Percentiles rank a stretch among this genome's conserved stretches.
These are phyloP conservation scores for Cucurbita maxima DNA, from an alignment of 306 rosid species.

Conservation along the genomic window DNA sequence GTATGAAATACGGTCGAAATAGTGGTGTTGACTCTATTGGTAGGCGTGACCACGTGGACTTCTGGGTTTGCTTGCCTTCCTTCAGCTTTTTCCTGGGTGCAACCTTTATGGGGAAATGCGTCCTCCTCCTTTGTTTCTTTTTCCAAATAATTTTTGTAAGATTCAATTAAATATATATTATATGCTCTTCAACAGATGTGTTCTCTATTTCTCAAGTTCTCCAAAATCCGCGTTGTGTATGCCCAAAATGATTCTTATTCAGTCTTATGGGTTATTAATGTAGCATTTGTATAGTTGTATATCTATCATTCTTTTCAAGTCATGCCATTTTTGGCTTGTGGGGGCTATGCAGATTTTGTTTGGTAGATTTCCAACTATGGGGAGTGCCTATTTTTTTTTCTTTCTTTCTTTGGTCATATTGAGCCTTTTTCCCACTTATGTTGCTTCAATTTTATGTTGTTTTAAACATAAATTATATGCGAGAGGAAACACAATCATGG, in stretches of 20 bases:
- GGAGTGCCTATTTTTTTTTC: neutral
- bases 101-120: neutral
- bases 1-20: neutral
- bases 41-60: neutral
- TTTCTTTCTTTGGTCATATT: too few relatives aligned
- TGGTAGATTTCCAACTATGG: neutral
- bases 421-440: neutral
- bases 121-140: neutral
- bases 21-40: neutral
- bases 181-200: neutral
- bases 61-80: neutral
- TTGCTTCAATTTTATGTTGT: neutral
- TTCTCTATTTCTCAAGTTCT: neutral
- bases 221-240: neutral
- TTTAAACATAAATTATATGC: too few relatives aligned
- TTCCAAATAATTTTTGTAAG: neutral
- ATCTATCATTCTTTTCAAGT: neutral
- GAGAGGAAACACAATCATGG: too few relatives aligned
- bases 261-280: neutral
- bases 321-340: neutral
- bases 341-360: neutral
- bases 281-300: neutral
- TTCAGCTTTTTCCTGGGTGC: neutral
- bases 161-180: neutral
- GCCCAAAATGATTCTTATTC: neutral